Evolutionary conservation across 2,329 filamentous ascomycete species (phyloP), one percentile per base, ranked within the genome.

Genomic region (Claviceps quebecensis): DNA sequence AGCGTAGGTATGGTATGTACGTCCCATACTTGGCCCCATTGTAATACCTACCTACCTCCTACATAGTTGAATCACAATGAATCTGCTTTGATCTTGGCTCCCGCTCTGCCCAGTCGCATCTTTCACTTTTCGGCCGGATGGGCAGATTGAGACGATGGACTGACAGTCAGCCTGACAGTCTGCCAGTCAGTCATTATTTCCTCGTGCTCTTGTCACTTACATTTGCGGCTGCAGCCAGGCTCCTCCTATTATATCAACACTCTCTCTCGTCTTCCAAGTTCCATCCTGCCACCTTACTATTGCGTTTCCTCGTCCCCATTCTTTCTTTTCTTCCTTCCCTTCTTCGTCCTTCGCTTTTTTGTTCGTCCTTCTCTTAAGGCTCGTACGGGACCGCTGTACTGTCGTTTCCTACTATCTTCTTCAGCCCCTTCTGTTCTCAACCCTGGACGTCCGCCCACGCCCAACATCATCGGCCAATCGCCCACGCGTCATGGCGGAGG

Each of bases 401-500:
- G 4, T 26, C 44, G 11, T 26, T 14, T 34, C n/a, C 14, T 26
- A 3, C 2, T 2, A 13, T 45, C 26, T 13, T 29, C 7, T 43
- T 43, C 40, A 11, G 7, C 9, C 29, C 29, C 29, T 34, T 34
- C 40, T 13, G 1, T n/a, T 36, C 43, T 26, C 7, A 29, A 2
- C 23, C 38, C 22, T 6, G 22, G 26, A 9, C 47, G 38, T 17
- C 39, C 16, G 26, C 16, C 26, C 17, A 41, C 38, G 19, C 16
- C 47, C 3, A 29, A 49, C 41, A 45, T n/a, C 5, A 38, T 50
- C 19, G 40, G 36, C 16, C 38, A 22, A 22, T 43, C 45, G 39
- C 34, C 37, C 22, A 47, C 26, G 41, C 40, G 49, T 44, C 53
- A 54, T 52, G 53, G 50, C 52, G 50, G 50, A 52, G n/a, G 29